Evolutionary conservation across 345 rosid genomes (phyloP).

Genomic region (Lenwebbia sp.): DNA sequence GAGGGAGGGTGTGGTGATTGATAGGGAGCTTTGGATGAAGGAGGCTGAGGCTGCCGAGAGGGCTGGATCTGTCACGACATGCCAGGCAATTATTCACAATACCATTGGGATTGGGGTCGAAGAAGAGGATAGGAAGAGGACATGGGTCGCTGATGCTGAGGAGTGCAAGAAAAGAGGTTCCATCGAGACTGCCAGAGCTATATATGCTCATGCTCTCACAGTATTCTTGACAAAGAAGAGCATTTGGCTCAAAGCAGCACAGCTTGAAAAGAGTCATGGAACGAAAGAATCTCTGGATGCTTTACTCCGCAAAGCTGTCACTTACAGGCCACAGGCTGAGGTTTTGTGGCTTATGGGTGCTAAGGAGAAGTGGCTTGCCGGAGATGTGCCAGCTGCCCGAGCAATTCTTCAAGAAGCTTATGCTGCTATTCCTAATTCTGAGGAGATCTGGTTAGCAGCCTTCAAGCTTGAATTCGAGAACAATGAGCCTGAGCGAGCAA

Average conservation of each 20-base stretch:
- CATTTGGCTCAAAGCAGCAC: slow-evolving; percentile 92
- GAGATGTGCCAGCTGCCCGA: slow-evolving; percentile 90
- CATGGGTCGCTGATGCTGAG: slow-evolving; percentile 98
- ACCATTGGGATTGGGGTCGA: slow-evolving; percentile 88
- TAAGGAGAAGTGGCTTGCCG: slow-evolving; percentile 96
- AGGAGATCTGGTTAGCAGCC: slow-evolving; percentile 95
- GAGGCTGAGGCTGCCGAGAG: slow-evolving; percentile 91
- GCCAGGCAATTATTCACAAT: slow-evolving; percentile 69
- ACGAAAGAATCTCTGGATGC: slow-evolving; percentile 89
- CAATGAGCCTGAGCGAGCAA: slow-evolving; percentile 91
- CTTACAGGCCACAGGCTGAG: slow-evolving; percentile 87
- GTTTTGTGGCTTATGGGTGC: slow-evolving; percentile 99
- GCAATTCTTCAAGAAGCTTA: slow-evolving; percentile 92
- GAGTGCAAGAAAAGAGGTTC: slow-evolving; percentile 91
- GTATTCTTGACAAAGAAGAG: slow-evolving; percentile 91
- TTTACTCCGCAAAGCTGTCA: slow-evolving; percentile 71
- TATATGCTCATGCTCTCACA: slow-evolving; percentile 74
- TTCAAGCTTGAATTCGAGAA: slow-evolving; percentile 98
- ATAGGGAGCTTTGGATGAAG: slow-evolving; percentile 88
- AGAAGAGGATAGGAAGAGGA: slow-evolving; percentile 94
- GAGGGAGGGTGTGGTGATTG: slow-evolving; percentile 80
- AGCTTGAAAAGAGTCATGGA: slow-evolving; percentile 93
- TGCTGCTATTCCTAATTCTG: slow-evolving; percentile 84
- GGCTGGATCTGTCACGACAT: slow-evolving; percentile 73
- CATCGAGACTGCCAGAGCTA: slow-evolving; percentile 87